These are phyloP conservation scores for Paxillus involutus DNA, from an alignment of 768 basidiomycete species.

Conservation along the genomic window DNA sequence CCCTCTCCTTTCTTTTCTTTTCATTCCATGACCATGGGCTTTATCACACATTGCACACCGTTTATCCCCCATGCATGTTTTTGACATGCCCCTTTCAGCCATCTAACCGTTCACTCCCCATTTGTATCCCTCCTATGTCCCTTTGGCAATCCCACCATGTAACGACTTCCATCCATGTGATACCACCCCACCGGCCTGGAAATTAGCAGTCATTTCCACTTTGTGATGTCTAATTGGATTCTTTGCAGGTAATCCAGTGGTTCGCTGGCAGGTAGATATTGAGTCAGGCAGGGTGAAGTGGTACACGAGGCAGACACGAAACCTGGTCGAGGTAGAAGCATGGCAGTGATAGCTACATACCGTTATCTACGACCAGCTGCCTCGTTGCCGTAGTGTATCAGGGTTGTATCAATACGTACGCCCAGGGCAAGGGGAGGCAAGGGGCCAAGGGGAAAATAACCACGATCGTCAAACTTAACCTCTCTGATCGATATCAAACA, in stretches of 20 bases:
- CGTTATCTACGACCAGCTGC: too few species aligned
- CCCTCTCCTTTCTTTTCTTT: conserved; percentile 1
- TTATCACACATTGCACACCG: conserved; percentile 12
- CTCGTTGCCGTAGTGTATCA: too few species aligned
- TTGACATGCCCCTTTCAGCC: not conserved
- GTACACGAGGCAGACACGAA: too few species aligned
- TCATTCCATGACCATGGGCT: conserved; percentile 4
- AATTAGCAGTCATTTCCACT: not conserved
- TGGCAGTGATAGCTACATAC: too few species aligned
- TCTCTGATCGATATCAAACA: too few species aligned
- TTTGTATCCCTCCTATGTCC: conserved; percentile 14
- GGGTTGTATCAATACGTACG: too few species aligned
- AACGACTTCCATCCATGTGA: conserved; percentile 1
- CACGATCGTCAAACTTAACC: too few species aligned
- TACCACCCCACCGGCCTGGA: not conserved
- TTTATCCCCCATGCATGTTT: conserved; percentile 3
- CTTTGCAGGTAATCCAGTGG: not conserved
- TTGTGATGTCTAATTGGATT: not conserved
- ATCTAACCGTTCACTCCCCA: not conserved
- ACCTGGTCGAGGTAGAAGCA: too few species aligned
- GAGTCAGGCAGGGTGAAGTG: too few species aligned
- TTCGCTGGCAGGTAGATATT: not conserved
- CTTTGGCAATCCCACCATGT: conserved; percentile 14
- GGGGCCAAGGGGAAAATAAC: too few species aligned
- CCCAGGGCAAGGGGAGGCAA: too few species aligned